Percentiles rank a stretch among this genome's conserved stretches.
These are phyloP conservation scores for Marvania coccoides DNA, from an alignment of 139 green algal species.

Conservation along the genomic window DNA sequence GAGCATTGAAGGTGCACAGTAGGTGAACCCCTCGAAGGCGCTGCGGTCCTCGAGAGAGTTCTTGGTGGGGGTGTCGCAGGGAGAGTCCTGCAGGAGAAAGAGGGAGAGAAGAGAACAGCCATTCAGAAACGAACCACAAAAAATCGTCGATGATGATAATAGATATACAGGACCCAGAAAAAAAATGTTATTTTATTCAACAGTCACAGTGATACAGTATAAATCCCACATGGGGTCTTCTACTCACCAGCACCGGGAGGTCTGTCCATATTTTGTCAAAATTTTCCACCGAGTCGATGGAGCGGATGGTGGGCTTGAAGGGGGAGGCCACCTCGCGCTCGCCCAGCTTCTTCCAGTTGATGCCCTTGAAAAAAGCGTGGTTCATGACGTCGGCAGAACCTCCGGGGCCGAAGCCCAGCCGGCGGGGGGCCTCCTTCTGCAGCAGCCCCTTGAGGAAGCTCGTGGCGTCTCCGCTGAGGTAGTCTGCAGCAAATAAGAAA, in stretches of 20 bases:
- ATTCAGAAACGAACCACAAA: background rate
- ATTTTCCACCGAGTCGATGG: constrained; percentile 54
- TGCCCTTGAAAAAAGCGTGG: constrained; percentile 84
- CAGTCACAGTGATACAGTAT: background rate
- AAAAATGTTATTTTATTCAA: background rate
- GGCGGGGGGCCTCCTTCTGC: constrained; percentile 66
- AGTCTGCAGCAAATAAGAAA: constrained; percentile 35
- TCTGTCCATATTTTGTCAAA: constrained; percentile 85
- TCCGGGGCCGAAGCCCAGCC: constrained; percentile 66
- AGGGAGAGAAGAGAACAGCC: background rate
- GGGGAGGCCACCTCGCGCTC: constrained; percentile 57
- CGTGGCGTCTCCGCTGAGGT: constrained; percentile 37
- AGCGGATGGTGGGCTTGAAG: constrained; percentile 65
- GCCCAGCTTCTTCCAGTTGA: constrained; percentile 84
- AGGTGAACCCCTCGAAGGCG: constrained; percentile 65
- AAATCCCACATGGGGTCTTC: background rate
- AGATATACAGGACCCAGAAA: background rate
- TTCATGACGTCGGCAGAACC: constrained; percentile 45
- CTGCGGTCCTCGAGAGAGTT: background rate
- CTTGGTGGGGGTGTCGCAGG: constrained; percentile 47
- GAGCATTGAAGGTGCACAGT: constrained; percentile 32
- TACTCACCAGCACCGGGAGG: constrained; percentile 20
- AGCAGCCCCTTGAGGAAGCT: constrained; percentile 69
- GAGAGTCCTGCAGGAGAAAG: constrained; percentile 53
- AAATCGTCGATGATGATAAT: background rate